Evolutionary conservation across 2,329 filamentous ascomycete species (phyloP).

Genomic region (Teratosphaeria destructans): DNA sequence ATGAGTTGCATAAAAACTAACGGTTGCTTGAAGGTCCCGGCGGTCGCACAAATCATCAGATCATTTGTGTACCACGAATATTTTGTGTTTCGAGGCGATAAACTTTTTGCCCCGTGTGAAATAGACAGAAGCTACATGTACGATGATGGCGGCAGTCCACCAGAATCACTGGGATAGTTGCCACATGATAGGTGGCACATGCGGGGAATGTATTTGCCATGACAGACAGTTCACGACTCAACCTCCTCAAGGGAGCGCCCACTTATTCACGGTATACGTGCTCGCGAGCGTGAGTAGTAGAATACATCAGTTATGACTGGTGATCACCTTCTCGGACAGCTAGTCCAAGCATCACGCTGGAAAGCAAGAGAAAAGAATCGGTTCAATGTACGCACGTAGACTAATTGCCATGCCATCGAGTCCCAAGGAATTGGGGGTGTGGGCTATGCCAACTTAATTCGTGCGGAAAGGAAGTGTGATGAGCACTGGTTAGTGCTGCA

Average conservation of each 20-base stretch:
- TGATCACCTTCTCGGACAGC: neutral
- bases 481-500: neutral
- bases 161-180: too few relatives aligned
- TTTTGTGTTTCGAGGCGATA: too few relatives aligned
- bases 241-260: neutral
- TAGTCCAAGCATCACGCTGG: neutral
- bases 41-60: neutral
- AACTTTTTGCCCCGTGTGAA: too few relatives aligned
- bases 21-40: neutral
- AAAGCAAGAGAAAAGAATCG: neutral
- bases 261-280: neutral
- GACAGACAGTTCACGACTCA: neutral
- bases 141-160: too few relatives aligned
- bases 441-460: constrained; percentile 88
- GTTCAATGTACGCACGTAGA: constrained; percentile 81
- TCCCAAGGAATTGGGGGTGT: constrained; percentile 17
- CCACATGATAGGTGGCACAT: neutral
- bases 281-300: neutral
- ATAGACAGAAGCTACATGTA: too few relatives aligned
- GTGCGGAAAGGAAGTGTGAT: constrained; percentile 20
- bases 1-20: neutral
- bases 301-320: neutral
- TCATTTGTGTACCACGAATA: too few relatives aligned
- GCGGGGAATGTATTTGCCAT: neutral
- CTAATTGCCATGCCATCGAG: constrained; percentile 84